Base-by-base conservation (phyloP, 805 yeast genomes). In the Suhomyces prunicola region DNA sequence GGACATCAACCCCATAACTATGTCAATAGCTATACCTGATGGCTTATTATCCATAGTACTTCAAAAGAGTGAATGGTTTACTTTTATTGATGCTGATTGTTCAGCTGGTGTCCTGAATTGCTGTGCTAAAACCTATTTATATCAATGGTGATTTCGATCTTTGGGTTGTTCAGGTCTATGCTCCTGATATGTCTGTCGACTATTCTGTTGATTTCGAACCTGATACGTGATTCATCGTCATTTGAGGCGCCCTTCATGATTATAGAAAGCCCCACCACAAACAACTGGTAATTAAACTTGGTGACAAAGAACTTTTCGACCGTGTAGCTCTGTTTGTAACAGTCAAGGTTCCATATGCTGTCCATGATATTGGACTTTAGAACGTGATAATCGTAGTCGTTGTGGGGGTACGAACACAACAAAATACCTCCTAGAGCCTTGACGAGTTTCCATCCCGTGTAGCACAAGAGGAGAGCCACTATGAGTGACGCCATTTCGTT, bases 231-330 rank as follows among this genome's bases (percentile, higher is more conserved):
- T 64, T 87, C 93, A 46, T 87, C 91, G 51, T 86, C 89, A 56
- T 82, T 82, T 4, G 87, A 81, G 1, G 86, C 88, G n/a, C 92
- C 92, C 46, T 71, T 67, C 87, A 88, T 83, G 19, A 66, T 67
- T 3, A 88, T 58, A 51, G 73, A 77, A 15, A 86, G 56, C 3
- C 89, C 78, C 2, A 85, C 81, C 23, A 88, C 76, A 58, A 77
- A 83, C 4, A 86, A 69, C 54, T 78, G 79, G 62, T 83, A 82
- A 63, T 85, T 87, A 39, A 86, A 85, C 58, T 86, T 83, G 3
- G 87, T 77, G 6, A 88, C 70, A 48, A 81, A 71, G 7, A 87
- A 72, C 60, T 65, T 73, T 12, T 78, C 73, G 13, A 87, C 63
- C 6, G 64, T 62, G 60, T 84, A 86, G 5, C 71, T 67, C 2